Percentiles rank a stretch among this genome's conserved stretches.
phyloP scores from a whole-genome alignment of 495 filamentous ascomycete species.

The Tuber microsphaerosporum region DNA sequence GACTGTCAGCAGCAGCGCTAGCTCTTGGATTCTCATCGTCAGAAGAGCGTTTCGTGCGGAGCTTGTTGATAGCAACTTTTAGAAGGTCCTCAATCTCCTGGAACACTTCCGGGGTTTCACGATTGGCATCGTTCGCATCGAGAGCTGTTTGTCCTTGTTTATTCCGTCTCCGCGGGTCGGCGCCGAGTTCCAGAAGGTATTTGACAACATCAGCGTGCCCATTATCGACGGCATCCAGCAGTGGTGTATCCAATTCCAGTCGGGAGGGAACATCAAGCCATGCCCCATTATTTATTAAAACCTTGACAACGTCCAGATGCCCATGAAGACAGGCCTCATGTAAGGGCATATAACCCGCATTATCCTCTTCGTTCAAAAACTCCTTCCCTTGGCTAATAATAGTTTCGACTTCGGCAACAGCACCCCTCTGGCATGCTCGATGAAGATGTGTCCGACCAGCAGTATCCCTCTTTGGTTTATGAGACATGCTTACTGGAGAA shows the following conservation, averaged over 20 bases:
- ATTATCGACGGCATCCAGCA: slow-evolving; percentile 94
- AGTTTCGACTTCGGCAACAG: slow-evolving; percentile 28
- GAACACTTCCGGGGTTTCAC: slow-evolving; percentile 32
- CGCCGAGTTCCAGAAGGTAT: slow-evolving; percentile 72
- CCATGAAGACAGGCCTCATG: slow-evolving; percentile 86
- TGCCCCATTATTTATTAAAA: slow-evolving; percentile 72
- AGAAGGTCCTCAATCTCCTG: slow-evolving; percentile 54
- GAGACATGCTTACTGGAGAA: slow-evolving; percentile 39
- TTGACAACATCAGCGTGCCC: slow-evolving; percentile 85
- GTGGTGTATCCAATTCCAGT: slow-evolving; percentile 83
- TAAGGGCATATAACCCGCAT: slow-evolving; percentile 87
- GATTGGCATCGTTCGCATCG: slow-evolving; percentile 64
- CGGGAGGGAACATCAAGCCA: slow-evolving; percentile 67
- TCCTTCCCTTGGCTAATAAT: slow-evolving; percentile 64
- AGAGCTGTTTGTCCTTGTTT: slow-evolving; percentile 78
- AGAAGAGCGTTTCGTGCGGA: slow-evolving; percentile 37
- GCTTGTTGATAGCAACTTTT: slow-evolving; percentile 45
- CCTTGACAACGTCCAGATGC: slow-evolving; percentile 69
- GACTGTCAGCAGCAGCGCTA: slow-evolving; percentile 47
- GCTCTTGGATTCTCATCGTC: slow-evolving; percentile 52
- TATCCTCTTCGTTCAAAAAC: slow-evolving; percentile 81
- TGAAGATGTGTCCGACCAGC: slow-evolving; percentile 40
- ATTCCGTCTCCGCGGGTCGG: slow-evolving; percentile 82
- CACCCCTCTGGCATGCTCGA: slow-evolving; percentile 37
- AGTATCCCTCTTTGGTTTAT: slow-evolving; percentile 40